A percentile compares a stretch with the other conserved stretches of the same genome.
These are phyloP conservation scores for Phaeosphaeria sp. DNA, from an alignment of 2,329 filamentous ascomycete species.

Conservation along the genomic window DNA sequence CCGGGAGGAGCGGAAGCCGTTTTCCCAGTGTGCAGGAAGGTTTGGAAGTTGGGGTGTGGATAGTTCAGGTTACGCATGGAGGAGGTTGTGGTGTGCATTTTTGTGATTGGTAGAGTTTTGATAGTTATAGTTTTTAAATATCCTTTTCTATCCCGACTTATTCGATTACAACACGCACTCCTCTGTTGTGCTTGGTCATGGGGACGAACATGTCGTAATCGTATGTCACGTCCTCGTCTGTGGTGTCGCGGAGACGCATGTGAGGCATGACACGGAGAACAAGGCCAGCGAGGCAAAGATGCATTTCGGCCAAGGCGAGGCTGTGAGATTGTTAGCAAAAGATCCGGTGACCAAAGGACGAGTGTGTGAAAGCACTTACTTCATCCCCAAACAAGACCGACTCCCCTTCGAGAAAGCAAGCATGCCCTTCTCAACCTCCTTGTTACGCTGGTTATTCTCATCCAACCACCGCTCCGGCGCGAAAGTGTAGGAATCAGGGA, in stretches of 20 bases:
- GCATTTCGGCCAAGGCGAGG: constrained; percentile 30
- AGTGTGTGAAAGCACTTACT: constrained; percentile 26
- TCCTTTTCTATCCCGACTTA: too few relatives aligned
- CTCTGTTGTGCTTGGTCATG: constrained; percentile 31
- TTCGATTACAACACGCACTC: constrained; percentile 28
- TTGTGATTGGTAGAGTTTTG: background rate
- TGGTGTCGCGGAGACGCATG: constrained; percentile 30
- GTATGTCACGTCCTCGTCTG: constrained; percentile 27
- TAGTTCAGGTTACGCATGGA: too few relatives aligned
- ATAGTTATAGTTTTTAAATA: too few relatives aligned
- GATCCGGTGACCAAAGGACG: background rate
- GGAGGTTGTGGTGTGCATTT: background rate
- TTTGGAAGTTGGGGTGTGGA: background rate
- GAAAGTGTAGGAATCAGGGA: constrained; percentile 33
- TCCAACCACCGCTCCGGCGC: constrained; percentile 40
- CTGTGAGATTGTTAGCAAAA: constrained; percentile 17
- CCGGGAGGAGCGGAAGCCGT: background rate
- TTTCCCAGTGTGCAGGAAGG: background rate
- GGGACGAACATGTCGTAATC: constrained; percentile 38
- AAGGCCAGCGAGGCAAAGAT: constrained; percentile 26
- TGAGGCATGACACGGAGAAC: constrained; percentile 31
- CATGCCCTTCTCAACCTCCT: constrained; percentile 35
- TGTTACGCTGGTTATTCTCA: constrained; percentile 29
- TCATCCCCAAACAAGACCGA: constrained; percentile 41
- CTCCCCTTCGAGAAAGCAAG: constrained; percentile 42